Percentiles rank a stretch among this genome's conserved stretches.
phyloP scores from a whole-genome alignment of 192 early-diverging fungal genomes.

The Fimicolochytrium jonesii region DNA sequence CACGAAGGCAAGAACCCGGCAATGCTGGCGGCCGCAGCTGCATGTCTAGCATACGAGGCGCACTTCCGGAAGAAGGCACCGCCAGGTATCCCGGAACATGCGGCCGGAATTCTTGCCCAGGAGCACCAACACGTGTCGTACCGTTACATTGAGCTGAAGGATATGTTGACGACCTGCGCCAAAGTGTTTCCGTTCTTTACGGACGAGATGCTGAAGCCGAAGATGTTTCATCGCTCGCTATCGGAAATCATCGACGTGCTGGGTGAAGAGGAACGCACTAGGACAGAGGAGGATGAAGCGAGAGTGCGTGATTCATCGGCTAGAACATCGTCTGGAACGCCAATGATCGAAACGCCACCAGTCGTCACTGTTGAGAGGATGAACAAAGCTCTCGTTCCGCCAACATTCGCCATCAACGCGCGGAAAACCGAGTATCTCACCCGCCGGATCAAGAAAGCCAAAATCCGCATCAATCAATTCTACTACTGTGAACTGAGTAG shows the following conservation, averaged over 20 bases:
- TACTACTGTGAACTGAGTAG: no score
- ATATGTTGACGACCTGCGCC: background rate
- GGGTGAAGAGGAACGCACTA: no score
- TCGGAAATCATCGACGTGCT: background rate
- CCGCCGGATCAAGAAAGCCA: background rate
- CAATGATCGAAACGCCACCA: background rate
- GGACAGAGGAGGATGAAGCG: no score
- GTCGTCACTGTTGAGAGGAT: background rate
- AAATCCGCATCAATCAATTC: conserved; percentile 5
- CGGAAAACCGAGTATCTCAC: background rate
- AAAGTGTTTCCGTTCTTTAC: conserved; percentile 8
- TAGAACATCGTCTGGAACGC: background rate
- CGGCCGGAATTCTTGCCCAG: background rate
- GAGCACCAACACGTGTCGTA: background rate
- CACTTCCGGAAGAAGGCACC: background rate
- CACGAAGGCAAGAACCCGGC: background rate
- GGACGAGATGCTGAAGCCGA: background rate
- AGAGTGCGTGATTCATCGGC: background rate
- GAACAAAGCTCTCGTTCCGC: background rate
- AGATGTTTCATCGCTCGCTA: background rate
- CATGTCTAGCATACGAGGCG: conserved; percentile 1
- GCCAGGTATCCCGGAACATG: background rate
- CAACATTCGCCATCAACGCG: background rate
- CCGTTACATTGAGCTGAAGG: background rate
- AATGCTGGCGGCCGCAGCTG: background rate